phyloP scores from a whole-genome alignment of 768 basidiomycete genomes.

The Tephrocybe sp. region DNA sequence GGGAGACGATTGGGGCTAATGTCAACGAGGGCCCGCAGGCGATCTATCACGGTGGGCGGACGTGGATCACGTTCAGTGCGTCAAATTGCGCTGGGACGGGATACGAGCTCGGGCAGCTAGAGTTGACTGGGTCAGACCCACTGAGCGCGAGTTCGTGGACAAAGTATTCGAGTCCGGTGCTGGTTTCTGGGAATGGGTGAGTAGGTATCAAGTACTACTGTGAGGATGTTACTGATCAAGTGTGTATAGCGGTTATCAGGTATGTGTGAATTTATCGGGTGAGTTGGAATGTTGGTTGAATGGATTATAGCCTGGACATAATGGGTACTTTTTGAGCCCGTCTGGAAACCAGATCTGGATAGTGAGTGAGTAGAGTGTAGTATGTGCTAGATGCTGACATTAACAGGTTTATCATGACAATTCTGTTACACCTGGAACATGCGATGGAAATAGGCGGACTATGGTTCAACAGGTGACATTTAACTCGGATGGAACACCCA shows the following conservation, averaged over 20 bases:
- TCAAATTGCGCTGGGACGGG: constrained; percentile 30
- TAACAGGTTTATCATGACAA: constrained; percentile 24
- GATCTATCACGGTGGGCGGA: constrained; percentile 28
- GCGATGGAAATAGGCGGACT: constrained; percentile 24
- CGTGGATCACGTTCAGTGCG: constrained; percentile 29
- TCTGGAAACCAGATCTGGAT: constrained; percentile 22
- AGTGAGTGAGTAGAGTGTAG: too few species aligned
- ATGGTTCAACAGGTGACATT: constrained; percentile 22
- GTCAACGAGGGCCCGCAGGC: constrained; percentile 33
- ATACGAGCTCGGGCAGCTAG: constrained; percentile 27
- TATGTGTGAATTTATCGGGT: neutral
- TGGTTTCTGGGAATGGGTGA: constrained; percentile 28
- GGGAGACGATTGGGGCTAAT: constrained; percentile 29
- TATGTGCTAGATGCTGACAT: too few species aligned
- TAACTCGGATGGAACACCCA: constrained; percentile 21
- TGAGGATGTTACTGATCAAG: neutral
- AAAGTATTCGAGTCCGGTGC: constrained; percentile 26
- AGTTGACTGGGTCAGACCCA: constrained; percentile 29
- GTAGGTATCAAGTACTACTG: constrained; percentile 1
- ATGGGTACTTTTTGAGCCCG: constrained; percentile 31
- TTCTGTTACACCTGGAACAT: constrained; percentile 20
- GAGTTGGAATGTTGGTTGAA: neutral
- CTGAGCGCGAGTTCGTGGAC: constrained; percentile 28
- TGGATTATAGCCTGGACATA: constrained; percentile 28
- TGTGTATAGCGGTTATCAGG: constrained; percentile 14